Evolutionary conservation across 352 stramenopile genomes (phyloP).

Genomic region (Aphanomyces astaci): DNA sequence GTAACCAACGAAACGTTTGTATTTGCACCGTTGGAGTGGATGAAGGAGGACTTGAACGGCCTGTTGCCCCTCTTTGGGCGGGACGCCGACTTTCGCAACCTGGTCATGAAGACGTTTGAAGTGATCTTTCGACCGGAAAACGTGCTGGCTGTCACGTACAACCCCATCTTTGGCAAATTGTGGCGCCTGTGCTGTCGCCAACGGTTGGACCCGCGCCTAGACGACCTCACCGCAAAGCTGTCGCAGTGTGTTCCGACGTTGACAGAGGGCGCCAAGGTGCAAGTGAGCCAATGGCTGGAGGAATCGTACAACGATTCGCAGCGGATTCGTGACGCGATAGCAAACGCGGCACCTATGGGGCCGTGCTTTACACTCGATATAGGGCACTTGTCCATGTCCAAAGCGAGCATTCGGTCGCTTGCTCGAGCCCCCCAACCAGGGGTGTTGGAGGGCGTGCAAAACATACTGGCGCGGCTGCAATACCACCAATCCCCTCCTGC

Average conservation of each 20-base stretch:
- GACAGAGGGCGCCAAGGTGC: background rate
- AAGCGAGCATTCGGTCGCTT: constrained; percentile 2
- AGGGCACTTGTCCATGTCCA: background rate
- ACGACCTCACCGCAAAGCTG: background rate
- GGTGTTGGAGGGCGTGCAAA: background rate
- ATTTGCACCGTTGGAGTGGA: background rate
- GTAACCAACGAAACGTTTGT: background rate
- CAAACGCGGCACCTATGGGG: too few species aligned
- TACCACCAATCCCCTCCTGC: background rate
- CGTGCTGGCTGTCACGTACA: constrained; percentile 18
- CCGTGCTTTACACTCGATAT: constrained; percentile 5
- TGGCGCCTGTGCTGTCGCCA: constrained; percentile 7
- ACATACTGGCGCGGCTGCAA: constrained; percentile 2
- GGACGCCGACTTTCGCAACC: constrained; percentile 1
- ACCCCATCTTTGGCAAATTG: constrained; percentile 17
- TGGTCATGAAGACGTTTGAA: constrained; percentile 10
- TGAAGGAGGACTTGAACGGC: background rate
- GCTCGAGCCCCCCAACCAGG: background rate
- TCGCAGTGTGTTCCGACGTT: constrained; percentile 1
- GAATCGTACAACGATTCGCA: constrained; percentile 7
- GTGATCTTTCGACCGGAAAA: constrained; percentile 3
- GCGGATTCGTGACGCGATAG: background rate
- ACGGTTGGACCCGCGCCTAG: background rate
- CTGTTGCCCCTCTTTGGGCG: background rate
- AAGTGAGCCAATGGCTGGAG: constrained; percentile 1